phyloP scores from a whole-genome alignment of 2,329 filamentous ascomycete genomes.

The Malbranchea zuffiana region DNA sequence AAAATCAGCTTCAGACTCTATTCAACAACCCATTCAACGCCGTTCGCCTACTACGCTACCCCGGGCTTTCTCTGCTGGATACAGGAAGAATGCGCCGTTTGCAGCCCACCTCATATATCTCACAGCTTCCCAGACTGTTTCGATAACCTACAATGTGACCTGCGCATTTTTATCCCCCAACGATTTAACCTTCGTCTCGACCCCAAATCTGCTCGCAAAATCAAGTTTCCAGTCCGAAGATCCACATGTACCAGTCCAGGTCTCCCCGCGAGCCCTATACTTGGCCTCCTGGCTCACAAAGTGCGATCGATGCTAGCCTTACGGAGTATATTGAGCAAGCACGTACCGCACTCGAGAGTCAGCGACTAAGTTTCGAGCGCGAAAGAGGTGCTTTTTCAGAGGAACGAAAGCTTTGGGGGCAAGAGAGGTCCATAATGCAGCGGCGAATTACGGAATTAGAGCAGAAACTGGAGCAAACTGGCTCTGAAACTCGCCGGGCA shows the following conservation, averaged over 20 bases:
- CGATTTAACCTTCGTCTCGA: no score
- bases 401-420: conserved; percentile 36
- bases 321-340: conserved; percentile 32
- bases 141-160: no score
- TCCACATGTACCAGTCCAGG: conserved; percentile 3
- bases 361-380: conserved; percentile 29
- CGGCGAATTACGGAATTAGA: conserved; percentile 35
- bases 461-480: conserved; percentile 20
- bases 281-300: not conserved
- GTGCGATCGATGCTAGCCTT: not conserved
- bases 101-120: no score
- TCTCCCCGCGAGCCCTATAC: conserved; percentile 1
- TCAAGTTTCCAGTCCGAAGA: not conserved
- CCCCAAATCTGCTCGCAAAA: no score
- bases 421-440: conserved; percentile 33
- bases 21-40: no score
- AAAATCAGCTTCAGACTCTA: no score
- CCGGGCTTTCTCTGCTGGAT: no score
- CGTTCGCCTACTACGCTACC: no score
- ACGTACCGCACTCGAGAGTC: conserved; percentile 29
- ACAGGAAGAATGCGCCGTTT: no score
- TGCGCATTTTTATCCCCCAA: no score
- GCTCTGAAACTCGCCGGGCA: not conserved
- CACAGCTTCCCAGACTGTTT: no score
- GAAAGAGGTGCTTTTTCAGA: conserved; percentile 33